phyloP scores from a whole-genome alignment of 257 asterid species.

The Marsdenia floribunda region DNA sequence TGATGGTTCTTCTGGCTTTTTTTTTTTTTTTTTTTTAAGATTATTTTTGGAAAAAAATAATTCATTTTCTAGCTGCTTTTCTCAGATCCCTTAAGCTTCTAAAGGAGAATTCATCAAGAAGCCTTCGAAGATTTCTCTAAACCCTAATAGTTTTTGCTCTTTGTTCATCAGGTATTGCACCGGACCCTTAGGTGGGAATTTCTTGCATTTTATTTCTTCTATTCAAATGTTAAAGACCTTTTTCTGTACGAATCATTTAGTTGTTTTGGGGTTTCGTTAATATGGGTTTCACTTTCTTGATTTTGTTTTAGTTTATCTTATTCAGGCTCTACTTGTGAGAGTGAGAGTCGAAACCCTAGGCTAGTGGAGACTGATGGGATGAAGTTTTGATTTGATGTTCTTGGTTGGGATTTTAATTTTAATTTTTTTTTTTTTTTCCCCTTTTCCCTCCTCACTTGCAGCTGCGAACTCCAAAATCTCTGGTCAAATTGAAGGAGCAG shows the following conservation, averaged over 20 bases:
- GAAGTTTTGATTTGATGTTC: not conserved
- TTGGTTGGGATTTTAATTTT: not conserved
- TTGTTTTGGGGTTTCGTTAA: not conserved
- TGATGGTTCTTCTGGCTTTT: not conserved
- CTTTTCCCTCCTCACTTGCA: not conserved
- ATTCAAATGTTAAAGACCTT: not conserved
- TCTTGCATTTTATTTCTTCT: not conserved
- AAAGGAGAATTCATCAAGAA: not conserved
- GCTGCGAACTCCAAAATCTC: not conserved
- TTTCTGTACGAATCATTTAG: not conserved
- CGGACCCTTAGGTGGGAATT: not conserved
- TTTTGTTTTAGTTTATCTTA: not conserved
- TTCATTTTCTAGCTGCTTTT: not conserved
- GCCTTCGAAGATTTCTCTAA: not conserved
- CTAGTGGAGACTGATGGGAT: not conserved
- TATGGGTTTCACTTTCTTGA: not conserved
- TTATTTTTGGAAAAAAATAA: too few relatives aligned
- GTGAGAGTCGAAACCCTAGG: constrained; percentile 9
- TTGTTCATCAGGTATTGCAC: not conserved
- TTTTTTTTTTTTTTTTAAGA: not conserved
- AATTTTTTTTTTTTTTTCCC: too few relatives aligned
- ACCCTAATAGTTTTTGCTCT: not conserved
- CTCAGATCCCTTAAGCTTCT: not conserved
- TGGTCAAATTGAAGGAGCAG: not conserved
- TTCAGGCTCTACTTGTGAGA: not conserved